Evolutionary conservation across 805 yeast species (phyloP).

Genomic region (Cyberlindnera saturnus): DNA sequence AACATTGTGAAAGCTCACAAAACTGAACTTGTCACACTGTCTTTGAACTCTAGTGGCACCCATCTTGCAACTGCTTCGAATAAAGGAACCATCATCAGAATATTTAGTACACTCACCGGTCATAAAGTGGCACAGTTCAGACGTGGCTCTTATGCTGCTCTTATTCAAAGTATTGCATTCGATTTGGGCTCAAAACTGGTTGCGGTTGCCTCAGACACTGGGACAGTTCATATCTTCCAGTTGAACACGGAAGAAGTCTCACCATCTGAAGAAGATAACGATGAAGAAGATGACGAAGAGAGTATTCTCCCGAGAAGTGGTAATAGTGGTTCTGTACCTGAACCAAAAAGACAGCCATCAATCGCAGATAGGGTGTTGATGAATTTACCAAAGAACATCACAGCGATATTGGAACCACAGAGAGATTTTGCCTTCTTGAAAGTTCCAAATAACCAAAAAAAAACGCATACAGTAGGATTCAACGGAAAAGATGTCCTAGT

Average conservation of each 20-base stretch:
- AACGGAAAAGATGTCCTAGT: slow-evolving; percentile 16
- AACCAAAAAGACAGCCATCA: slow-evolving; percentile 13
- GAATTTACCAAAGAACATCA: slow-evolving; percentile 23
- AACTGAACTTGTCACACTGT: slow-evolving; percentile 59
- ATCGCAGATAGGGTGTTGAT: slow-evolving; percentile 20
- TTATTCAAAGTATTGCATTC: slow-evolving; percentile 47
- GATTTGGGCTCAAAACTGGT: slow-evolving; percentile 43
- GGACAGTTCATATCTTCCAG: slow-evolving; percentile 60
- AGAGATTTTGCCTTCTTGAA: slow-evolving; percentile 59
- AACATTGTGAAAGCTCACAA: slow-evolving; percentile 86
- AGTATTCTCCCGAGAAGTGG: slow-evolving; percentile 9
- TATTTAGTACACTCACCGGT: slow-evolving; percentile 59
- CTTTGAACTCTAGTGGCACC: slow-evolving; percentile 69
- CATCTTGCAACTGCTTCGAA: slow-evolving; percentile 83
- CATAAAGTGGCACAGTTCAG: slow-evolving; percentile 64
- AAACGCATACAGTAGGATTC: slow-evolving; percentile 12
- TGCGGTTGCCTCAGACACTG: slow-evolving; percentile 56
- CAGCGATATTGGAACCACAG: slow-evolving; percentile 59
- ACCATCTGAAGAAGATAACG: slow-evolving; percentile 2
- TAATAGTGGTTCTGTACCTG: background rate
- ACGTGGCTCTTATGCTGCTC: slow-evolving; percentile 67
- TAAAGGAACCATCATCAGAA: slow-evolving; percentile 85
- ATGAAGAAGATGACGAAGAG: slow-evolving; percentile 10
- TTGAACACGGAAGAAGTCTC: background rate
- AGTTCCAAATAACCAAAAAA: slow-evolving; percentile 21